phyloP scores from a whole-genome alignment of 345 rosid species.

The Pelargonium nanum region DNA sequence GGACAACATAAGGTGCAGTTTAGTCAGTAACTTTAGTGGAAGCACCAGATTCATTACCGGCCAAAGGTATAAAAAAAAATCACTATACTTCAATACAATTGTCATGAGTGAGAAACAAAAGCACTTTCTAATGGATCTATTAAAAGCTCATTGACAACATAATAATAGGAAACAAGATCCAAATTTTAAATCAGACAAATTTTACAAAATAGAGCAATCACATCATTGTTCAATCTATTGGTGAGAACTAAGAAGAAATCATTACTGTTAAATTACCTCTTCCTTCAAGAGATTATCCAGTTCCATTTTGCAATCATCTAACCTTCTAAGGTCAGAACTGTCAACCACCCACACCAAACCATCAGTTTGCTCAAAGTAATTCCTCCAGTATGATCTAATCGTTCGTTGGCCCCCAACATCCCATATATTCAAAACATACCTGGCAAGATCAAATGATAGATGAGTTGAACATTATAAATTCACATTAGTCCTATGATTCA shows the following conservation, averaged over 20 bases:
- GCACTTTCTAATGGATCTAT: too few species aligned
- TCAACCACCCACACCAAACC: constrained; percentile 95
- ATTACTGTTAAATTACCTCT: constrained; percentile 41
- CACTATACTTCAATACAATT: too few species aligned
- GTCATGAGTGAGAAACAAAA: too few species aligned
- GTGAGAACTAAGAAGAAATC: neutral
- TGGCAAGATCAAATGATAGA: constrained; percentile 2
- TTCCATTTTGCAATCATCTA: constrained; percentile 89
- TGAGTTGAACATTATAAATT: too few species aligned
- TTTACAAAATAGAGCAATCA: neutral
- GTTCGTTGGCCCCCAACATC: constrained; percentile 94
- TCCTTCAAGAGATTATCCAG: constrained; percentile 89
- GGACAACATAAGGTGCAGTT: too few species aligned
- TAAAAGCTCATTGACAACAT: too few species aligned
- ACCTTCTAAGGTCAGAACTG: constrained; percentile 82
- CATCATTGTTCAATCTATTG: neutral
- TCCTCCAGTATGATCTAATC: constrained; percentile 90
- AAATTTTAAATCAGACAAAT: neutral
- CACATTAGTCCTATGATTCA: neutral
- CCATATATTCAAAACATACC: constrained; percentile 86
- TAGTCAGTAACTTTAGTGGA: neutral
- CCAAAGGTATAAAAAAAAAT: too few species aligned
- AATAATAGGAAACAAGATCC: too few species aligned
- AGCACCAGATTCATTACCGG: too few species aligned
- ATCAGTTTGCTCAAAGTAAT: constrained; percentile 95